Base-by-base conservation (phyloP, 257 asterid species). In the Oldenlandia corymbosa region DNA sequence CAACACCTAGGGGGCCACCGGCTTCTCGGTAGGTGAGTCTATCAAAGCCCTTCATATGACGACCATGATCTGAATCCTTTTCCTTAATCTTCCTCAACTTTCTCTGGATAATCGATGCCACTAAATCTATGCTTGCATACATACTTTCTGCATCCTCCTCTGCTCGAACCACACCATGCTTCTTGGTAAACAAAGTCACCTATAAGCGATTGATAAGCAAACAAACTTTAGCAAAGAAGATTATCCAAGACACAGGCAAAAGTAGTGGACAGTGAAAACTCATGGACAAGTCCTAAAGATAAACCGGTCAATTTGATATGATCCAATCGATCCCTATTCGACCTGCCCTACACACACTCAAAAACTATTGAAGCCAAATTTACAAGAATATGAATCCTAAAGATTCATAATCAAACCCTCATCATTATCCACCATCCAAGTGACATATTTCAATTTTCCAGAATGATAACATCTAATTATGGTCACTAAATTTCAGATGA, bases 51-150 rank as follows among this genome's bases (percentile, higher is more conserved):
- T 89, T 87, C 94, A 89, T 92, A 67, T 89, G 99, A 62, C 97
- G 88, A 24, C 95, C 97, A 63, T 67, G 99, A 63, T 92, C 99
- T 1, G 96, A 73, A 57, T 87, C 99, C 58, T 92, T 92, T 86
- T 92, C 99, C 84, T 89, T 92, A 58, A 91, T 92, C 83, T 92
- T 92, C 75, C 96, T 83, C 85, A 89, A 72, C 54, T 92, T 92
- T 60, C 99, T 81, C 65, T 87, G 93, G 28, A 89, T 84, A 54
- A 89, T 82, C 14, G 96, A 85, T 3, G 94, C 80, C 43, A 87
- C 97, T 79, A 85, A 34, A 74, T 92, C 99, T 57, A 89, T 84
- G 71, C 97, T 89, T 24, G 79, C 90, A 41, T 80, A 87, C 11
- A 89, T 78, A 0, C 93, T 68, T 68, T 89, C 99, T 1, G 85